A percentile compares a stretch with the other conserved stretches of the same genome.
Evolutionary conservation across 129 eudicot genomes (phyloP).

Genomic region (Saussurea involucrata): DNA sequence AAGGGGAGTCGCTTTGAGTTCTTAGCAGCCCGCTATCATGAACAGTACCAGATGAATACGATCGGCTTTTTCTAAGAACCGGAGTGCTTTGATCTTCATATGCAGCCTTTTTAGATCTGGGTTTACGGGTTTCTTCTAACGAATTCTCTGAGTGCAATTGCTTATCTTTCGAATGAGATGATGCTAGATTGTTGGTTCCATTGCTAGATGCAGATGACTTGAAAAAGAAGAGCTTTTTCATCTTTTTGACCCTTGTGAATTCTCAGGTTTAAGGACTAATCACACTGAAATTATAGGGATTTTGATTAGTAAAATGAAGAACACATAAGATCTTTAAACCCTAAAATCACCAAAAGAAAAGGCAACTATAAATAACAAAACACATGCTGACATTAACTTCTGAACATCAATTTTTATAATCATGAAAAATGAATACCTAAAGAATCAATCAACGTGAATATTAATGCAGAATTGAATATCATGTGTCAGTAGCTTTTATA

Average conservation of each 20-base stretch:
- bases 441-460: slow-evolving; percentile 53
- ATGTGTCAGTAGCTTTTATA: slow-evolving; percentile 40
- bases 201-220: slow-evolving; percentile 57
- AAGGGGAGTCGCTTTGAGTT: slow-evolving; percentile 66
- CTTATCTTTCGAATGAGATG: slow-evolving; percentile 50
- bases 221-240: slow-evolving; percentile 92
- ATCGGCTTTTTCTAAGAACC: slow-evolving; percentile 69
- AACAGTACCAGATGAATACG: slow-evolving; percentile 74
- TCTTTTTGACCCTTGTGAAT: slow-evolving; percentile 24
- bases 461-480: slow-evolving; percentile 33
- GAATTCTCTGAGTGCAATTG: slow-evolving; percentile 46
- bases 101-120: slow-evolving; percentile 38
- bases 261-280: background rate
- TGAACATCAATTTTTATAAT: slow-evolving; percentile 21
- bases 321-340: slow-evolving; percentile 11
- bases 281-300: slow-evolving; percentile 17
- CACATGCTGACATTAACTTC: slow-evolving; percentile 32
- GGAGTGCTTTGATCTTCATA: slow-evolving; percentile 48
- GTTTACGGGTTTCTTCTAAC: slow-evolving; percentile 31
- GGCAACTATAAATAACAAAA: slow-evolving; percentile 15
- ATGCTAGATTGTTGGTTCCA: slow-evolving; percentile 25
- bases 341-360: slow-evolving; percentile 10
- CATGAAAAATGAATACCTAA: slow-evolving; percentile 35
- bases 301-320: slow-evolving; percentile 7
- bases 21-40: slow-evolving; percentile 43